Percentiles rank a stretch among this genome's conserved stretches.
These are phyloP conservation scores for Rosa multiflora DNA, from an alignment of 306 rosid genomes.

Conservation along the genomic window DNA sequence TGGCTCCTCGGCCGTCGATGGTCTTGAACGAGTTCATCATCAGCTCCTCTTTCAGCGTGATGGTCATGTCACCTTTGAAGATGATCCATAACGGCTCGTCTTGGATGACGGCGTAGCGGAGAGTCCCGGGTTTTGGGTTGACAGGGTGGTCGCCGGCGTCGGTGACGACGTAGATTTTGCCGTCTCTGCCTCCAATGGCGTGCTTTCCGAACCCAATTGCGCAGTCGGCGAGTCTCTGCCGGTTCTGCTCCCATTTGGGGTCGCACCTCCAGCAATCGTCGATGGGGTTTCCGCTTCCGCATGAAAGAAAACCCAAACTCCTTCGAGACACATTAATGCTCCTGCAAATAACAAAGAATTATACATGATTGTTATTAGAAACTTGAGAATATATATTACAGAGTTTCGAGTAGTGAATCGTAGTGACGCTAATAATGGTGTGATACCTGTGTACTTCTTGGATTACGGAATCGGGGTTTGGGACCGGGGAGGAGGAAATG, in stretches of 20 bases:
- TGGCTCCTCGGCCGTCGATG: conserved; percentile 78
- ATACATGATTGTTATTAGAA: neutral
- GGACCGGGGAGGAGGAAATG: conserved; percentile 56
- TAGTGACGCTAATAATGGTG: neutral
- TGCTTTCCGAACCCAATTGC: conserved; percentile 80
- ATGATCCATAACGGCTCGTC: conserved; percentile 79
- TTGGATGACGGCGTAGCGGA: conserved; percentile 74
- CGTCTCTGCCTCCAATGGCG: conserved; percentile 85
- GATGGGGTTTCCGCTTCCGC: conserved; percentile 74
- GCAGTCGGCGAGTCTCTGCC: conserved; percentile 71
- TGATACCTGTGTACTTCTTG: conserved; percentile 63
- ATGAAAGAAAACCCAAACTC: conserved; percentile 64
- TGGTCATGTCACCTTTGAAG: conserved; percentile 73
- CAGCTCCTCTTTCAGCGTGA: conserved; percentile 63
- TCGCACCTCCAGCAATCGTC: conserved; percentile 99
- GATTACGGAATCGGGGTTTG: conserved; percentile 60
- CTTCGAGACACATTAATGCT: conserved; percentile 71
- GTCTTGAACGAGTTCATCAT: conserved; percentile 88
- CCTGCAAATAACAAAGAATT: conserved; percentile 32
- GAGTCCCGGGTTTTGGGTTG: conserved; percentile 76
- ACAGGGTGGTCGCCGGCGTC: conserved; percentile 69
- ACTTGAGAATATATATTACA: neutral
- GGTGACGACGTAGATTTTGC: conserved; percentile 69
- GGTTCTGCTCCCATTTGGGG: conserved; percentile 68
- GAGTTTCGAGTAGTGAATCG: neutral